Evolutionary conservation across 2,329 filamentous ascomycete species (phyloP).

Genomic region (Triangularia verruculosa): DNA sequence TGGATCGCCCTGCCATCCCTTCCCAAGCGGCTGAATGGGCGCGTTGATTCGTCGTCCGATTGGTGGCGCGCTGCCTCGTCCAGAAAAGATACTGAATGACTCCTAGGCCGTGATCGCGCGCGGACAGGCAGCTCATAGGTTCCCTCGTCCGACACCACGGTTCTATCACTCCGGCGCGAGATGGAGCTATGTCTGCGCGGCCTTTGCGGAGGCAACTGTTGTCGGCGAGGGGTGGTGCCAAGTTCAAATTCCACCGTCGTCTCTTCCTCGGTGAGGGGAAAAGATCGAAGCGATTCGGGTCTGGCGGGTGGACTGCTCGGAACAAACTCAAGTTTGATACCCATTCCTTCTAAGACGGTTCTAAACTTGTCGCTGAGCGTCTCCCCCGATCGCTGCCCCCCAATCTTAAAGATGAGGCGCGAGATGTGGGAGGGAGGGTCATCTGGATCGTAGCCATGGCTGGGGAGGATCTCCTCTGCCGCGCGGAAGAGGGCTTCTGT

Average conservation of each 20-base stretch:
- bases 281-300: constrained; percentile 11
- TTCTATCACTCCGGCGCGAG: constrained; percentile 7
- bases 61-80: constrained; percentile 7
- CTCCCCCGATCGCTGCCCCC: constrained; percentile 56
- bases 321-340: constrained; percentile 66
- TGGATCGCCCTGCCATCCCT: neutral
- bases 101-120: constrained; percentile 8
- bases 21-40: neutral
- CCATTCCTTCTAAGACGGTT: constrained; percentile 63
- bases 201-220: neutral
- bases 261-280: constrained; percentile 15
- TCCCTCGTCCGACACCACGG: neutral
- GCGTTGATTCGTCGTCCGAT: constrained; percentile 10
- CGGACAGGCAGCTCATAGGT: constrained; percentile 14
- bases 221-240: neutral
- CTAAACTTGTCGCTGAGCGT: constrained; percentile 69
- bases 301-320: constrained; percentile 18
- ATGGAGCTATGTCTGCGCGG: constrained; percentile 12
- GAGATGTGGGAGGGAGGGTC: constrained; percentile 71
- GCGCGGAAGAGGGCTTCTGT: constrained; percentile 77
- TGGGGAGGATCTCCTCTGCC: constrained; percentile 72
- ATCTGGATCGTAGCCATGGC: constrained; percentile 67
- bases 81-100: constrained; percentile 13
- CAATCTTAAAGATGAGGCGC: constrained; percentile 75
- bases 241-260: constrained; percentile 16